phyloP scores from a whole-genome alignment of 139 green algal species.

The Chlorella ohadii region DNA sequence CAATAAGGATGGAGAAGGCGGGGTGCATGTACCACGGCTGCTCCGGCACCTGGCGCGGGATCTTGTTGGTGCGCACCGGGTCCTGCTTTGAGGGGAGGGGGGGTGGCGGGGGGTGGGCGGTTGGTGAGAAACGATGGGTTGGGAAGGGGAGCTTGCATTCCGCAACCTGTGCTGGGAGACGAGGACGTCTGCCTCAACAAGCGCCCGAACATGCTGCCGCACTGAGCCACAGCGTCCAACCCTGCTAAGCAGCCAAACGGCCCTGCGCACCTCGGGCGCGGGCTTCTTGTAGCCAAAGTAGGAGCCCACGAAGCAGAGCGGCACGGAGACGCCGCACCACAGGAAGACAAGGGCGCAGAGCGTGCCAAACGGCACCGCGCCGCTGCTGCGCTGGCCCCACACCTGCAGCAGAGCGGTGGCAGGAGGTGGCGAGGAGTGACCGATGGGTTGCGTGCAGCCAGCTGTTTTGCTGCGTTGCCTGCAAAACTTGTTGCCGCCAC shows the following conservation, averaged over 20 bases:
- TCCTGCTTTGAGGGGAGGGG: slow-evolving; percentile 37
- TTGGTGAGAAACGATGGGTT: no score
- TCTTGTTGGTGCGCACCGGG: slow-evolving; percentile 99
- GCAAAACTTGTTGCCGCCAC: no score
- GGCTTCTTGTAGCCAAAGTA: slow-evolving; percentile 97
- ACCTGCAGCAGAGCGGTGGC: slow-evolving; percentile 46
- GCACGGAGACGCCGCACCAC: slow-evolving; percentile 98
- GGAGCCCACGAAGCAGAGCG: slow-evolving; percentile 94
- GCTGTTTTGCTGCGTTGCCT: no score
- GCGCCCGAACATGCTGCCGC: no score
- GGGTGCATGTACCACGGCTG: slow-evolving; percentile 98
- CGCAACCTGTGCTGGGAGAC: no score
- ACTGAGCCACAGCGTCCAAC: no score
- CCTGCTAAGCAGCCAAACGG: no score
- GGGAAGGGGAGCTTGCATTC: no score
- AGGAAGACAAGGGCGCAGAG: slow-evolving; percentile 97
- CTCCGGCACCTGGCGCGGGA: slow-evolving; percentile 97
- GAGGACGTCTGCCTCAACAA: no score
- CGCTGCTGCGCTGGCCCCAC: slow-evolving; percentile 92
- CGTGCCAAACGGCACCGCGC: slow-evolving; percentile 96
- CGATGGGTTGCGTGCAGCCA: no score
- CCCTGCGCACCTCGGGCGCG: slow-evolving; percentile 60
- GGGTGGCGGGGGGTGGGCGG: no score
- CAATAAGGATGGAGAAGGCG: slow-evolving; percentile 91
- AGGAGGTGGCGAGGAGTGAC: no score